These are phyloP conservation scores for Cicer pinnatifidum DNA, from an alignment of 306 rosid species.

Conservation along the genomic window DNA sequence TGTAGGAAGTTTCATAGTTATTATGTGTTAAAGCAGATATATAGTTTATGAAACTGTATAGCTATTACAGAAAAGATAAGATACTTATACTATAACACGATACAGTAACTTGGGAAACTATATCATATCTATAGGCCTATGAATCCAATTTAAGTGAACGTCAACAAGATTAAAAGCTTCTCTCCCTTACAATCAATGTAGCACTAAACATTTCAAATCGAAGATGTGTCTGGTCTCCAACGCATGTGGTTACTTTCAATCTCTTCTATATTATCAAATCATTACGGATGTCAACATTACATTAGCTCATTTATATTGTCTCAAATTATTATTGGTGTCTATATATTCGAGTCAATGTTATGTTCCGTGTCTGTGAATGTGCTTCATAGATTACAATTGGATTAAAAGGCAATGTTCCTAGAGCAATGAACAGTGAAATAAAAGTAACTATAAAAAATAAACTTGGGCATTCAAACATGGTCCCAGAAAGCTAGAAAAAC, in stretches of 20 bases:
- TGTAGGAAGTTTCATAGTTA: background rate
- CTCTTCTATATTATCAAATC: too few species aligned
- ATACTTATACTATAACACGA: background rate
- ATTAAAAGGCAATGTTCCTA: background rate
- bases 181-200: background rate
- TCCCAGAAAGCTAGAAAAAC: background rate
- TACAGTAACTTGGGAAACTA: background rate
- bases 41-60: background rate
- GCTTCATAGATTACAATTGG: background rate
- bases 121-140: background rate
- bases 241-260: too few species aligned
- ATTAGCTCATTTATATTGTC: too few species aligned
- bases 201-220: too few species aligned
- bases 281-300: too few species aligned
- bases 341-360: too few species aligned
- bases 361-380: too few species aligned
- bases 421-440: background rate
- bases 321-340: too few species aligned
- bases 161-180: background rate
- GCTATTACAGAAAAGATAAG: background rate
- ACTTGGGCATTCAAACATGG: conserved; percentile 15
- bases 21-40: background rate
- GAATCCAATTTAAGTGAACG: background rate
- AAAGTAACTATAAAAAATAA: background rate
- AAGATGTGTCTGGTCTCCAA: too few species aligned